Evolutionary conservation across 1,139 yeast genomes (phyloP), one percentile per base, ranked within the genome.

Genomic region (Wickerhamomyces sp.): DNA sequence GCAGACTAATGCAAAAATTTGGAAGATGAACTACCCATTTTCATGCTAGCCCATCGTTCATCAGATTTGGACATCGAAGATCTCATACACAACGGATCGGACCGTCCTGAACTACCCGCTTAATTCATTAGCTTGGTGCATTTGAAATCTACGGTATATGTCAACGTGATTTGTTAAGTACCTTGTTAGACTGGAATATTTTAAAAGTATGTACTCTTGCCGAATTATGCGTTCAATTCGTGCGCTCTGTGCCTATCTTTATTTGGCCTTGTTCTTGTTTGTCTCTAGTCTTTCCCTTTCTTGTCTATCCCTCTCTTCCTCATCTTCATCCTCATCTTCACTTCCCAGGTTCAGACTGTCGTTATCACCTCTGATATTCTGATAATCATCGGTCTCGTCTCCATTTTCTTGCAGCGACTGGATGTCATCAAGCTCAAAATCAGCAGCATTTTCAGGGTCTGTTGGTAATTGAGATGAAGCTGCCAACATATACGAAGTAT

Each of bases 401-500:
- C 46, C 45, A 4, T 68, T 71, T 24, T 66, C 62, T 35, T 74
- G 79, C 34, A 79, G 55, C 35, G 84, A 73, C 32, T 84, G 78
- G 38, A 83, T 60, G 51, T 82, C 91, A 50, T 83, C 89, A 41
- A 82, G 68, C 52, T 82, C 91, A 53, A 82, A 82, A 48, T 82
- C 93, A 32, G 78, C 86, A 26, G 72, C 82, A 27, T 73, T 78
- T 40, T 77, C 85, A 31, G 78, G 85, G 42, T 80, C 88, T 26
- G 89, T 86, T 19, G 96, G 85, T 38, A 91, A 67, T 63, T 93
- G 97, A 40, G 87, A 88, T 4, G 96, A 87, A 49, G 89, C 89
- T 15, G 97, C 98, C 57, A 91, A 75, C 75, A 94, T 80, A 53
- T 89, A 83, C 45, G 95, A 88, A 28, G 95, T 87, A 51, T 85